Evolutionary conservation across 2,329 filamentous ascomycete species (phyloP).

Genomic region (Fusarium circinatum): DNA sequence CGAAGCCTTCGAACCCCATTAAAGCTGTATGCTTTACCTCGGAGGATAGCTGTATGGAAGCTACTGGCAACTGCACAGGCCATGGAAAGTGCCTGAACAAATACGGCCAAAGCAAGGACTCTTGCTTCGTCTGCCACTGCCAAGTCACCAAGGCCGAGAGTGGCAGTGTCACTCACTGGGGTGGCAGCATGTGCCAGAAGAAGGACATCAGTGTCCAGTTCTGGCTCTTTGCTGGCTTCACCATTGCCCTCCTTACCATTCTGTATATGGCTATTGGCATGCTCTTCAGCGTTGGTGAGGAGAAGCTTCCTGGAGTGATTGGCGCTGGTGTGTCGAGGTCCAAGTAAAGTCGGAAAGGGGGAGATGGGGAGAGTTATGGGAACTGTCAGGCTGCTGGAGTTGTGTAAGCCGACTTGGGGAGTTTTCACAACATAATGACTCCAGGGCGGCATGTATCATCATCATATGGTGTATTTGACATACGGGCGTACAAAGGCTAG

Average conservation of each 20-base stretch:
- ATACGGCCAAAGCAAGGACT: conserved; percentile 59
- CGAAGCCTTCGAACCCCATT: conserved; percentile 51
- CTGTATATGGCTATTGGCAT: conserved; percentile 78
- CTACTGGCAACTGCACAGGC: conserved; percentile 82
- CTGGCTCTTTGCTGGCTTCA: conserved; percentile 84
- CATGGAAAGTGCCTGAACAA: conserved; percentile 82
- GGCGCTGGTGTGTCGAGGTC: conserved; percentile 89
- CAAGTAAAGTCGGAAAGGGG: conserved; percentile 57
- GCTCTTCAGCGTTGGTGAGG: conserved; percentile 84
- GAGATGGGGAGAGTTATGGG: conserved; percentile 6
- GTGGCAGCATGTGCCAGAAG: conserved; percentile 88
- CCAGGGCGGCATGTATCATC: conserved; percentile 45
- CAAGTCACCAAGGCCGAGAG: conserved; percentile 65
- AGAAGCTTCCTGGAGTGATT: conserved; percentile 92
- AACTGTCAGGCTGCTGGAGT: conserved; percentile 33
- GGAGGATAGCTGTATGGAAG: conserved; percentile 72
- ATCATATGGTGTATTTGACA: conserved; percentile 47
- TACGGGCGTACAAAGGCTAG: conserved; percentile 46
- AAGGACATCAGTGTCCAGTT: conserved; percentile 89
- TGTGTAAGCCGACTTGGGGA: conserved; percentile 36
- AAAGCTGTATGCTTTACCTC: conserved; percentile 81
- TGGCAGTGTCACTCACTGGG: conserved; percentile 78
- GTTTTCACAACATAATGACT: conserved; percentile 35
- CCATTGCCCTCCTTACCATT: conserved; percentile 73
- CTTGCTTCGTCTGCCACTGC: conserved; percentile 86